Percentiles rank a stretch among this genome's conserved stretches.
These are phyloP conservation scores for Triadica sebifera DNA, from an alignment of 345 rosid genomes.

Conservation along the genomic window DNA sequence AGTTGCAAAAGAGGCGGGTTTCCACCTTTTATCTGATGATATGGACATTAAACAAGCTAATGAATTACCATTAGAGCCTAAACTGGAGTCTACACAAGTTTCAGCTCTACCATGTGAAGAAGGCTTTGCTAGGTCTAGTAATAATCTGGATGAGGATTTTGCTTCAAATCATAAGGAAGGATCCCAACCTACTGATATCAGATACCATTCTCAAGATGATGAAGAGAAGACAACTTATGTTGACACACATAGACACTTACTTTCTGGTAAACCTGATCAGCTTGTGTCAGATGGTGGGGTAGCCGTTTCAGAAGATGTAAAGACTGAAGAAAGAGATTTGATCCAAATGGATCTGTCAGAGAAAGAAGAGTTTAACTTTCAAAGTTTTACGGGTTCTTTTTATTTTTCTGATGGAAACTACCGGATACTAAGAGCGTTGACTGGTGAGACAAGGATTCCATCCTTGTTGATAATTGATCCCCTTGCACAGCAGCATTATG, in stretches of 20 bases:
- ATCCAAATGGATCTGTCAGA: constrained; percentile 30
- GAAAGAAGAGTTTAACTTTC: constrained; percentile 38
- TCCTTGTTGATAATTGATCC: constrained; percentile 77
- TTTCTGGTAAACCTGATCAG: constrained; percentile 34
- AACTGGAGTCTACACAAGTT: constrained; percentile 42
- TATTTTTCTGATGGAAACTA: constrained; percentile 77
- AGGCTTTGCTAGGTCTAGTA: constrained; percentile 27
- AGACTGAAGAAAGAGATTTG: constrained; percentile 30
- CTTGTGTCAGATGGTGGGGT: constrained; percentile 25
- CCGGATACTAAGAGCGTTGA: constrained; percentile 52
- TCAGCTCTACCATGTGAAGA: constrained; percentile 33
- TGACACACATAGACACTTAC: constrained; percentile 28
- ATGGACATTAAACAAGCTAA: constrained; percentile 46
- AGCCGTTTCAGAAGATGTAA: constrained; percentile 22
- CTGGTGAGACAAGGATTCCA: constrained; percentile 71
- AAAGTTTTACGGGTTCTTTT: constrained; percentile 60
- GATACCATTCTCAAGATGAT: constrained; percentile 32
- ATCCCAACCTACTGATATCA: constrained; percentile 28
- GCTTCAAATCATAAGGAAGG: constrained; percentile 29
- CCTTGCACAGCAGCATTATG: constrained; percentile 58
- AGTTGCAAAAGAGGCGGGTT: constrained; percentile 82
- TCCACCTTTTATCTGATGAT: constrained; percentile 80
- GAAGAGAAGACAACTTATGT: constrained; percentile 32
- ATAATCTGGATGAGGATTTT: constrained; percentile 33
- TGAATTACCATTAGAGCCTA: constrained; percentile 35